Evolutionary conservation across 352 stramenopile species (phyloP), one percentile per base, ranked within the genome.

Genomic region (Plasmopara viticola): DNA sequence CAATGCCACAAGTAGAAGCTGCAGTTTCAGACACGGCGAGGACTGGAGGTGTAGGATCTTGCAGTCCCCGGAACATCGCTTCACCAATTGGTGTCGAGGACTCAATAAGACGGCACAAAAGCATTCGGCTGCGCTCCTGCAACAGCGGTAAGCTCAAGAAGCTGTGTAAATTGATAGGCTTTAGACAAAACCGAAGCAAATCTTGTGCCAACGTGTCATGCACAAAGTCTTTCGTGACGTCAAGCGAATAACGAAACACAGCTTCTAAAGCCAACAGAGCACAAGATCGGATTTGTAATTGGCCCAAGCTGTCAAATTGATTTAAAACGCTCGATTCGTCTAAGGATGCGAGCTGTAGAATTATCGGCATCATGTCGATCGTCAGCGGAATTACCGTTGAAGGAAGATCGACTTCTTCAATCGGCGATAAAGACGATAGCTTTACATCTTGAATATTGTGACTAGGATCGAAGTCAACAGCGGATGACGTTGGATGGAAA

Each of bases 381-480:
- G 70, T 86, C 10, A 90, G 37, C 10, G 69, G 60, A 7, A 79
- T 53, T 6, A 66, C 64, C 12, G 80, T 66, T 2, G 72, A 68
- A 6, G 77, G 64, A 15, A 90, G 66, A n/a, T 69, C 65, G 5
- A 94, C 76, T 66, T 92, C 82, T 72, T 95, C 84, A 12, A 79
- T 72, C 0, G 84, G 84, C 1, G 81, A 85, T 4, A 95, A 37
- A 9, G 67, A 74, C 2, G 75, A 69, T 5, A 90, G 44, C 6
- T 68, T 73, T 6, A 95, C 80, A 63, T 90, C 76, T 68, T 95
- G 84, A 9, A 93, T 72, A 44, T 95, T 93, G 51, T 92, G 80
- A 13, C 68, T 77, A 20, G 80, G 83, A 54, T 93, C 74, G 4
- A 86, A 90, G 37, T 85, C 66, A 25, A 75, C 34, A 35, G 68